Percentiles rank a stretch among this genome's conserved stretches.
These are phyloP conservation scores for Daldinia bambusicola DNA, from an alignment of 495 filamentous ascomycete species.

Conservation along the genomic window DNA sequence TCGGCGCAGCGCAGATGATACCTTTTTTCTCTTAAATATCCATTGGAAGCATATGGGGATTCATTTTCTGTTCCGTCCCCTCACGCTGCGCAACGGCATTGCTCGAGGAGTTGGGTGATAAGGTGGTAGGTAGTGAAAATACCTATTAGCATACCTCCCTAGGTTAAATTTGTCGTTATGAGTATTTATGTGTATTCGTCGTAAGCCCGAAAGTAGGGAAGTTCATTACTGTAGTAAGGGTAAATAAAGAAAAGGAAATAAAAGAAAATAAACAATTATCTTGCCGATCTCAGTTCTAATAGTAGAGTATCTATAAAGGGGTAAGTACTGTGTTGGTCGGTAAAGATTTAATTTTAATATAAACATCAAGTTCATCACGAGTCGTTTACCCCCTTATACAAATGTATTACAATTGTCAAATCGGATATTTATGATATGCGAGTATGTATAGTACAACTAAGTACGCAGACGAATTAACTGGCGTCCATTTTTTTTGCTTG, in stretches of 20 bases:
- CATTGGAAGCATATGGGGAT: slow-evolving; percentile 33
- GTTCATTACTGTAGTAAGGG: neutral
- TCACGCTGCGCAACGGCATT: slow-evolving; percentile 32
- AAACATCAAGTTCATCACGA: neutral
- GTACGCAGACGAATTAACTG: neutral
- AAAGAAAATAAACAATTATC: neutral
- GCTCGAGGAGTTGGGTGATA: slow-evolving; percentile 37
- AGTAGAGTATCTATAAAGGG: neutral
- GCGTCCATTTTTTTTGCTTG: neutral
- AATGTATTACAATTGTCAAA: neutral
- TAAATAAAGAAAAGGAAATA: neutral
- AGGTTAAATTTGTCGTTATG: slow-evolving; percentile 24
- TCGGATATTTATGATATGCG: slow-evolving; percentile 17
- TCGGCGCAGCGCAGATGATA: slow-evolving; percentile 46
- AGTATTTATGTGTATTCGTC: slow-evolving; percentile 26
- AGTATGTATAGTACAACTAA: slow-evolving; percentile 20
- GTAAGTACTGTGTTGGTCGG: neutral
- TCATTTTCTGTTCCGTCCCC: slow-evolving; percentile 23
- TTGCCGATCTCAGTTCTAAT: neutral
- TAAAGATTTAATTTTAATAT: neutral
- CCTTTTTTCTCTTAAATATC: slow-evolving; percentile 36
- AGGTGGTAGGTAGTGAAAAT: slow-evolving; percentile 31
- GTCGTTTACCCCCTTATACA: neutral
- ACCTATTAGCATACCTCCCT: slow-evolving; percentile 37
- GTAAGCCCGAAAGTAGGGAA: slow-evolving; percentile 4